Base-by-base conservation (phyloP, 1,139 yeast genomes). In the Candida sp. region DNA sequence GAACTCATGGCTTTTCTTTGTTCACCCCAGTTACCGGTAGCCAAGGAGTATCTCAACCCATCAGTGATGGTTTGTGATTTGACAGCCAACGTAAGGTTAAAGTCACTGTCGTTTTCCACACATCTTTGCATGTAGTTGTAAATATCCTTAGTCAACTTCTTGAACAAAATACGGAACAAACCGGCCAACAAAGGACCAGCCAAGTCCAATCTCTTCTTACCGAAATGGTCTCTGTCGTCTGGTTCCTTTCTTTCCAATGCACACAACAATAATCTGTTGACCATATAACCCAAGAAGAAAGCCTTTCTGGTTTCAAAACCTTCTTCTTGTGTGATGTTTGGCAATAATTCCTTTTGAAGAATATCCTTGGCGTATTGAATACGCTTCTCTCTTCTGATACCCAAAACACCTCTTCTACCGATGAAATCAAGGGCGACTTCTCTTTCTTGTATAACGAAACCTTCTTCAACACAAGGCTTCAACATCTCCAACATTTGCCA, bases 21-120 rank as follows among this genome's bases (percentile, higher is more conserved):
- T 74, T 96, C 99, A 77, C 99, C 99, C 99, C 99, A 94, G 75
- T 96, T 94, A 79, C 99, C 99, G 17, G 99, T 94, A 48, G 99
- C 99, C 63, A 94, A 81, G 37, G 99, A 96, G 73, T 94, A 96
- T 70, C 96, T 90, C 71, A 94, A 84, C 69, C 99, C 99, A 58
- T 96, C 96, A 40, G 99, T 96, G 62, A 94, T 91, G 6, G 98
- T 94, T 62, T 93, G 96, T 23, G 98, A 92, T 74, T 94, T 94
- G 60, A 94, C 98, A 31, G 99, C 99, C 63, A 94, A 81, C 42
- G 97, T 93, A 73, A 94, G 83, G 68, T 94, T 94, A 79, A 94
- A 94, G 70, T 93, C 99, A 70, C 92, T 91, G 70, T 96, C 96
- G 63, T 94, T 92, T 74, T 96, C 99, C 55, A 94, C 98, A 70